Conservation (phyloP, 345 rosid species). For the Chamaenerion angustifolium region DNA sequence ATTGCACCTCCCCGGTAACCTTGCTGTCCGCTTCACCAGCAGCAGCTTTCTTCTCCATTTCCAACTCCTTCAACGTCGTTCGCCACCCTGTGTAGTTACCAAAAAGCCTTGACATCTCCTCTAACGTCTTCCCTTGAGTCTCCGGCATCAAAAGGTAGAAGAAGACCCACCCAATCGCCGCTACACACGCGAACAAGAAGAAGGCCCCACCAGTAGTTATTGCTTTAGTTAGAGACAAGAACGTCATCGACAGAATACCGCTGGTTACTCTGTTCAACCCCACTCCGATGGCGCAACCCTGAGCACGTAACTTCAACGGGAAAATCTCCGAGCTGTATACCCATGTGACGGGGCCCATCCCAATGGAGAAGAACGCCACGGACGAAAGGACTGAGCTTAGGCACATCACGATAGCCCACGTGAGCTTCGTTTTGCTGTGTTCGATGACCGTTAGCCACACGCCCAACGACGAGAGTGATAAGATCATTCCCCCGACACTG, state of each 20-base stretch:
- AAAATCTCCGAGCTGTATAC: constrained; percentile 83
- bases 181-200: constrained; percentile 41
- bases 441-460: constrained; percentile 30
- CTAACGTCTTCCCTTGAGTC: constrained; percentile 63
- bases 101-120: constrained; percentile 59
- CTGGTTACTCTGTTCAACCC: constrained; percentile 60
- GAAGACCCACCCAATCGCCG: constrained; percentile 39
- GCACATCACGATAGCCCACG: constrained; percentile 58
- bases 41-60: background rate
- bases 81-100: constrained; percentile 40
- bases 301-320: constrained; percentile 72
- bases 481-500: constrained; percentile 62
- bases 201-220: constrained; percentile 76
- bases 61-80: constrained; percentile 16
- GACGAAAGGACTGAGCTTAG: constrained; percentile 38
- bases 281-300: constrained; percentile 59
- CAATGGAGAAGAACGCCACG: constrained; percentile 74
- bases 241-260: constrained; percentile 47
- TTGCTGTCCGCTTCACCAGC: background rate
- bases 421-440: constrained; percentile 22
- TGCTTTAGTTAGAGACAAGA: constrained; percentile 31
- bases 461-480: constrained; percentile 33
- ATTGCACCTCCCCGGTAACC: background rate
- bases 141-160: constrained; percentile 47
- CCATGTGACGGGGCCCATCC: constrained; percentile 84